These are phyloP conservation scores for Ceratorhiza oryzae-sativae DNA, from an alignment of 1,284 basidiomycete species.

Conservation along the genomic window DNA sequence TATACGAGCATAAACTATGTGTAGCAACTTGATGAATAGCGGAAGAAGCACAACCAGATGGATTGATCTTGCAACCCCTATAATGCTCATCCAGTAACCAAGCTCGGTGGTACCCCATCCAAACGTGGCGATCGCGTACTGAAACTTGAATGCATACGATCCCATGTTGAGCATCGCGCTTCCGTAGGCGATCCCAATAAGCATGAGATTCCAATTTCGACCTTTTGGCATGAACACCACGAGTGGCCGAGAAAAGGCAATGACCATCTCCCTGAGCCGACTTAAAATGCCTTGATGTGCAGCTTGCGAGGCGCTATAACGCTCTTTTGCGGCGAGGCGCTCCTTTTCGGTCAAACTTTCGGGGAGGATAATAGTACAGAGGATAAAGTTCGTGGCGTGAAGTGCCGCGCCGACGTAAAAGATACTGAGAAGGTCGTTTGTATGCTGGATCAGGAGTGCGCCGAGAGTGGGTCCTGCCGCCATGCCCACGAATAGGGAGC, in stretches of 20 bases:
- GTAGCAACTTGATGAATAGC: constrained; percentile 49
- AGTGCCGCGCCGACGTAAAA: constrained; percentile 69
- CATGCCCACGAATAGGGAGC: constrained; percentile 69
- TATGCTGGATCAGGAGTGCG: constrained; percentile 65
- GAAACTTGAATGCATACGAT: constrained; percentile 67
- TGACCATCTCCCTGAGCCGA: neutral
- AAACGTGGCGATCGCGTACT: constrained; percentile 71
- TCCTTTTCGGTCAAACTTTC: constrained; percentile 67
- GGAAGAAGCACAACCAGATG: constrained; percentile 72
- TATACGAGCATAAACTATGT: neutral
- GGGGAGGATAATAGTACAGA: constrained; percentile 70
- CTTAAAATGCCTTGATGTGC: constrained; percentile 36
- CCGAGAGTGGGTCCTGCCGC: constrained; percentile 78
- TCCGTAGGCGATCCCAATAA: constrained; percentile 67
- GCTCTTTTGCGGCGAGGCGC: constrained; percentile 45
- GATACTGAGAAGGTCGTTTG: constrained; percentile 66
- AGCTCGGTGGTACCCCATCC: constrained; percentile 75
- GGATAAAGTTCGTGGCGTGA: constrained; percentile 60
- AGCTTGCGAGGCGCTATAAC: constrained; percentile 40
- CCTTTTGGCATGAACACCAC: constrained; percentile 65
- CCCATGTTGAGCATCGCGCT: constrained; percentile 56
- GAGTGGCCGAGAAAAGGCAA: constrained; percentile 68
- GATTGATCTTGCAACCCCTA: constrained; percentile 66
- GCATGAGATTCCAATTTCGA: constrained; percentile 74
- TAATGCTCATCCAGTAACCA: constrained; percentile 75